Conservation (phyloP, 805 yeast genomes). For the Pichia sporocuriosa region DNA sequence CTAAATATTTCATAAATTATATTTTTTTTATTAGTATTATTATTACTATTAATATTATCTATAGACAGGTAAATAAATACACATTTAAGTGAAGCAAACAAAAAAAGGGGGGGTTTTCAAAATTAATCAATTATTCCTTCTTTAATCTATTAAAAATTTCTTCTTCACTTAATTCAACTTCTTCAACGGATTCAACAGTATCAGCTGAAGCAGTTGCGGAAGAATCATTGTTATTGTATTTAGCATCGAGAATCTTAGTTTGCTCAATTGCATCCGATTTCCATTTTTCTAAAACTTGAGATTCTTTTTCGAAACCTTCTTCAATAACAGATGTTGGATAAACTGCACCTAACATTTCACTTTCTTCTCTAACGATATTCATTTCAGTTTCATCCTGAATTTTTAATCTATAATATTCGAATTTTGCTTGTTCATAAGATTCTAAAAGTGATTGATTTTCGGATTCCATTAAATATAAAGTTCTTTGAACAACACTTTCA, state of each 20-base stretch:
- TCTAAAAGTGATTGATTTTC: constrained; percentile 37
- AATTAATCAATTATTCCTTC: neutral
- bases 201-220: constrained; percentile 19
- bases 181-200: constrained; percentile 23
- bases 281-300: constrained; percentile 67
- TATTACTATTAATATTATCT: neutral
- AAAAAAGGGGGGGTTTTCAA: no score
- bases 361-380: constrained; percentile 73
- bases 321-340: constrained; percentile 57
- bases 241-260: constrained; percentile 51
- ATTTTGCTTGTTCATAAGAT: constrained; percentile 82
- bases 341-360: constrained; percentile 76
- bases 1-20: no score
- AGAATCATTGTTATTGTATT: constrained; percentile 22
- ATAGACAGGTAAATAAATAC: constrained; percentile 5
- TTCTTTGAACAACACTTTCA: constrained; percentile 77
- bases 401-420: constrained; percentile 81
- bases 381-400: constrained; percentile 75
- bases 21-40: neutral
- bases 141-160: constrained; percentile 14
- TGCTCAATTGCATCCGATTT: constrained; percentile 57
- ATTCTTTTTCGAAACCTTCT: constrained; percentile 66
- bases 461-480: constrained; percentile 45
- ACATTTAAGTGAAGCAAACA: no score
- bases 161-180: constrained; percentile 19